Evolutionary conservation across 1,284 basidiomycete species (phyloP).

Genomic region (Takashimella tepidaria): DNA sequence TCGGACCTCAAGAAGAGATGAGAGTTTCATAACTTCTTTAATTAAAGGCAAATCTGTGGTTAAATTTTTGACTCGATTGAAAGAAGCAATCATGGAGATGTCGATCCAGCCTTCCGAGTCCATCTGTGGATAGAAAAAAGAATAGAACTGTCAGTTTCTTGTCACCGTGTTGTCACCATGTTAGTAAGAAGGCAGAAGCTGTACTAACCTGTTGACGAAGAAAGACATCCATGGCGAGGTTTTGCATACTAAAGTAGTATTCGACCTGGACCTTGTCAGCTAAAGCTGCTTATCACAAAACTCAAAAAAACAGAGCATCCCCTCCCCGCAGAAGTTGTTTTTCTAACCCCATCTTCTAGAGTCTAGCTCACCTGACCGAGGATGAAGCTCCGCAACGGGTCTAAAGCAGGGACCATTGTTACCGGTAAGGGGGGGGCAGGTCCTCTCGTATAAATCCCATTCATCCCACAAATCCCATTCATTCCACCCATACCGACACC

Average conservation of each 20-base stretch:
- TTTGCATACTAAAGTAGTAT: constrained; percentile 82
- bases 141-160: no score
- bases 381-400: constrained; percentile 60
- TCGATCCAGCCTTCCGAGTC: constrained; percentile 82
- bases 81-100: constrained; percentile 71
- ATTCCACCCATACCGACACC: constrained; percentile 13
- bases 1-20: constrained; percentile 67
- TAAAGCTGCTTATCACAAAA: neutral
- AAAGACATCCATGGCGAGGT: constrained; percentile 76
- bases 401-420: constrained; percentile 55
- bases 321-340: neutral
- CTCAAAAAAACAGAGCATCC: no score
- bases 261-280: constrained; percentile 56
- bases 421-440: constrained; percentile 57
- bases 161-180: neutral
- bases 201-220: constrained; percentile 62
- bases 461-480: no score
- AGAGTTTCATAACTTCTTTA: constrained; percentile 63
- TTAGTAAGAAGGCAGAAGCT: neutral
- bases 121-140: constrained; percentile 62
- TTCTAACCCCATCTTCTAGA: neutral
- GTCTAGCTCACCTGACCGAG: constrained; percentile 54
- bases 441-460: neutral
- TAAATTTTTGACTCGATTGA: constrained; percentile 72
- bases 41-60: constrained; percentile 65